Base-by-base conservation (phyloP, 495 filamentous ascomycete genomes). In the Paragyromitra xinjiangensis region DNA sequence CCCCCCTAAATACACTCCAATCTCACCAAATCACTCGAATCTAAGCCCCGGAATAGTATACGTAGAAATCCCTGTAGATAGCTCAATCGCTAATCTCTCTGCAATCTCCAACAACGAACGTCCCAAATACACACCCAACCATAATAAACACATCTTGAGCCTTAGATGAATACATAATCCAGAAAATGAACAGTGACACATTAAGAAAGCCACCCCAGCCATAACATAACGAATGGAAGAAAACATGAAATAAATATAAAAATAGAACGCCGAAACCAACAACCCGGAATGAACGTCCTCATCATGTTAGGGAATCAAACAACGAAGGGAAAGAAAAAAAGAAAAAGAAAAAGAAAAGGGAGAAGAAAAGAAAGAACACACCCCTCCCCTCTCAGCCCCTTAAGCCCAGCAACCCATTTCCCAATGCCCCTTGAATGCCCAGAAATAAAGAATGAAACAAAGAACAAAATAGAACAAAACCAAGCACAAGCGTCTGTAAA, bases 391-490 rank as follows among this genome's bases (percentile, higher is more conserved):
- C 34, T 7, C 48, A 48, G 11, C 19, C 37, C 12, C 19, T 29
- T 58, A 40, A 56, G 24, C 3, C 56, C 26, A 7, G 58, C 22
- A 48, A 48, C 67, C 55, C 40, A 61, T 26, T 40, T 29, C 65
- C 67, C 24, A 61, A 59, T 69, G 53, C 53, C 39, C 66, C 48
- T 56, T 56, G 8, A 65, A 69, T 44, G 66, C 66, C 39, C 22
- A 34, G 5, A 59, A 44, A 42, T 45, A 44, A 14, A 37, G 65
- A 64, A 56, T 19, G 48, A 44, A 44, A 66, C 22, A 71, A 19
- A 29, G 42, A 42, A 2, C 7, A 5, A n/a, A 37, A 37, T 7
- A 37, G 51, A 51, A 4, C 34, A 62, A 71, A 39, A 63, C 11
- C 12, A 22, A 34, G 29, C 22, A 16, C 12, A 37, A 61, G 42